A percentile compares a stretch with the other conserved stretches of the same genome.
These are phyloP conservation scores for Salix purpurea DNA, from an alignment of 345 rosid species.

Conservation along the genomic window DNA sequence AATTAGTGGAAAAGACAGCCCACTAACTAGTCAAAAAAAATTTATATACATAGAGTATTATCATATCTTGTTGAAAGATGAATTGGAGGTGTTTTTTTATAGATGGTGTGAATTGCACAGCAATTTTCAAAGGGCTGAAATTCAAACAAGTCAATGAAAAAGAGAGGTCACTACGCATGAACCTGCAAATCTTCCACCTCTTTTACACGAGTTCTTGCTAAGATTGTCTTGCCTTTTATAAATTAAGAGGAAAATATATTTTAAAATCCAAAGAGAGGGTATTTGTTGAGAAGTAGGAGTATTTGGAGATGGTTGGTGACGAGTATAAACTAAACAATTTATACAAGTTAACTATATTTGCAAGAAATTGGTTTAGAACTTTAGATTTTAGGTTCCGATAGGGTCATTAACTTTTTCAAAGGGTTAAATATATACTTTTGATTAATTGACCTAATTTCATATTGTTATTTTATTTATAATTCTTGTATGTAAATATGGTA, in stretches of 20 bases:
- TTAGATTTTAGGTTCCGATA: too few species aligned
- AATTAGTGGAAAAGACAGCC: conserved; percentile 32
- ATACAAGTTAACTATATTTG: background rate
- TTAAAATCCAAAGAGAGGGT: background rate
- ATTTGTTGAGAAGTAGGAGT: background rate
- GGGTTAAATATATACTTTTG: background rate
- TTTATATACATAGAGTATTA: conserved; percentile 14
- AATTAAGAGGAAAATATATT: background rate
- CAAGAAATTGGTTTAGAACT: too few species aligned
- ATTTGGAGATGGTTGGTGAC: background rate
- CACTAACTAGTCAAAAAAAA: conserved; percentile 33
- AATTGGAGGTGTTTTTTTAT: background rate
- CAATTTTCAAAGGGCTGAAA: conserved; percentile 2
- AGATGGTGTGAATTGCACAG: conserved; percentile 9
- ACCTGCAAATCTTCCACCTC: background rate
- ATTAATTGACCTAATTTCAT: background rate
- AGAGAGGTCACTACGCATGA: background rate
- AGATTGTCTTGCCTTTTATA: background rate
- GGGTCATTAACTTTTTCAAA: background rate
- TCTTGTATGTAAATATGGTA: background rate
- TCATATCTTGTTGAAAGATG: conserved; percentile 10
- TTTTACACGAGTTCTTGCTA: background rate
- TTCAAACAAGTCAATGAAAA: conserved; percentile 28
- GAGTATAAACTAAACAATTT: background rate
- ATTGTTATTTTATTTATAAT: background rate